Evolutionary conservation across 305 asterid genomes (phyloP).

Genomic region (Withania somnifera): DNA sequence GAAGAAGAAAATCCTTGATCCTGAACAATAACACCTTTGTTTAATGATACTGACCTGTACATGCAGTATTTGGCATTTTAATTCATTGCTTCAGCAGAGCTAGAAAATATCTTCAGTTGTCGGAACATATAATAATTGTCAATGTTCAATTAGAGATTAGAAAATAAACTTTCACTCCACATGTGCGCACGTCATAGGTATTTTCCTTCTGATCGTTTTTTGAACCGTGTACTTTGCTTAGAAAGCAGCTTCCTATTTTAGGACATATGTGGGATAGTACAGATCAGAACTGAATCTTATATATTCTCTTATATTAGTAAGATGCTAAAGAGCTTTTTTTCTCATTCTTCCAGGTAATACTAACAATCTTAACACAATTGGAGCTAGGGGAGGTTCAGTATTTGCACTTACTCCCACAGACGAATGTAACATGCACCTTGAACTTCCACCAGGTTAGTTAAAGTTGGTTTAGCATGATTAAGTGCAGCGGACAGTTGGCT

Average conservation of each 20-base stretch:
- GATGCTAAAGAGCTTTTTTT: slow-evolving; percentile 18
- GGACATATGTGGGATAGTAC: neutral
- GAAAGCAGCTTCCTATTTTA: neutral
- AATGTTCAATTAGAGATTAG: neutral
- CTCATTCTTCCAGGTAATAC: slow-evolving; percentile 56
- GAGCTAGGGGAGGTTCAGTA: slow-evolving; percentile 86
- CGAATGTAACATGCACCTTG: slow-evolving; percentile 66
- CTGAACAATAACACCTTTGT: neutral
- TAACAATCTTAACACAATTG: slow-evolving; percentile 84
- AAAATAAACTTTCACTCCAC: neutral
- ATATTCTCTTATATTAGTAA: neutral
- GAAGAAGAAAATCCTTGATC: neutral
- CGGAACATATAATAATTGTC: neutral
- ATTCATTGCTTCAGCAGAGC: neutral
- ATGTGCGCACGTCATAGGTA: neutral
- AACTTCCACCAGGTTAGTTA: slow-evolving; percentile 79
- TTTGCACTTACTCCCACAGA: slow-evolving; percentile 71
- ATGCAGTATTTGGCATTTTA: neutral
- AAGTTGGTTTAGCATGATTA: neutral
- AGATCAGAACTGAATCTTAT: neutral
- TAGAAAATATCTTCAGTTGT: neutral
- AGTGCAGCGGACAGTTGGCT: neutral
- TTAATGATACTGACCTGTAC: neutral
- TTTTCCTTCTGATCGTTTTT: neutral
- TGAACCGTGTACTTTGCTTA: neutral